Conservation (phyloP, 1,284 basidiomycete species). For the Moesziomyces globuligerus region DNA sequence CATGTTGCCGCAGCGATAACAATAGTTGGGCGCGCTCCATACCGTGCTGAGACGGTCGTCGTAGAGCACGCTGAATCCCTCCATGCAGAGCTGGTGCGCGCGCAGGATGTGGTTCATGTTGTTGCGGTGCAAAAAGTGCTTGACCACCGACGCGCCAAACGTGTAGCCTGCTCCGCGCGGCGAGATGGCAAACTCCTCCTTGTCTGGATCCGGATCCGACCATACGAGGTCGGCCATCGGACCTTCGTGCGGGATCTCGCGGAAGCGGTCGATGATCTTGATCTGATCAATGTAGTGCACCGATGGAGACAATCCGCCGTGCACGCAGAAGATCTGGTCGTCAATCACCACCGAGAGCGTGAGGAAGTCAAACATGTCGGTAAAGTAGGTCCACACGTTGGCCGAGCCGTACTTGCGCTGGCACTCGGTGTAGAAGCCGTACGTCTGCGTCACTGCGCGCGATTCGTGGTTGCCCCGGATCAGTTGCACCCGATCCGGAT, state of each 20-base stretch:
- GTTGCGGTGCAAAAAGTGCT: slow-evolving; percentile 90
- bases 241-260: slow-evolving; percentile 99
- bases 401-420: slow-evolving; percentile 90
- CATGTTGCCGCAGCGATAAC: slow-evolving; percentile 96
- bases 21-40: slow-evolving; percentile 99
- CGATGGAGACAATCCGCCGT: slow-evolving; percentile 94
- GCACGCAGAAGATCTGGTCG: slow-evolving; percentile 98
- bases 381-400: slow-evolving; percentile 98
- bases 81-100: slow-evolving; percentile 99
- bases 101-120: slow-evolving; percentile 96
- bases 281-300: slow-evolving; percentile 99
- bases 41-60: slow-evolving; percentile 95
- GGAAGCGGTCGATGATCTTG: slow-evolving; percentile 97
- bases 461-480: slow-evolving; percentile 99
- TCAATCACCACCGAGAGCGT: slow-evolving; percentile 98
- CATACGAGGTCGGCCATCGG: slow-evolving; percentile 99
- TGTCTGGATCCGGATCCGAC: slow-evolving; percentile 99
- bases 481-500: slow-evolving; percentile 95
- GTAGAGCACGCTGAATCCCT: slow-evolving; percentile 94
- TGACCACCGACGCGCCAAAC: slow-evolving; percentile 97
- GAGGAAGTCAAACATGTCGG: slow-evolving; percentile 99
- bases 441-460: slow-evolving; percentile 96
- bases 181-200: slow-evolving; percentile 98
- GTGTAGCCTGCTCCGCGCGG: slow-evolving; percentile 98
- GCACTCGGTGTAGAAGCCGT: slow-evolving; percentile 99